Conservation (phyloP, 441 rosid species). For the Populus hybrid region DNA sequence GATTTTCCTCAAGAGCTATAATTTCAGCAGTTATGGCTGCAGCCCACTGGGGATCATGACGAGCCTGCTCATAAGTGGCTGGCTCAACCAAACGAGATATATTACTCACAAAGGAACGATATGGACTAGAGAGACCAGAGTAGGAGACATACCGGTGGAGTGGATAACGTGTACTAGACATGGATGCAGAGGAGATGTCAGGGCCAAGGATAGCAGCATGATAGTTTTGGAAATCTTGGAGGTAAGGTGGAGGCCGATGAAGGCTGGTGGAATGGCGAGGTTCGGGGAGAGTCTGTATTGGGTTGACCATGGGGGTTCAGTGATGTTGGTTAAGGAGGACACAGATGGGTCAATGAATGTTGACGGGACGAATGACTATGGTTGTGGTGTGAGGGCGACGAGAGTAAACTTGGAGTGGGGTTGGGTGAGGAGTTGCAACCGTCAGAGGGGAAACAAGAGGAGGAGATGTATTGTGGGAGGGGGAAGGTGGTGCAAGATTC, state of each 20-base stretch:
- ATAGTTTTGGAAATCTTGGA: not conserved
- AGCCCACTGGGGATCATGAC: too few species aligned
- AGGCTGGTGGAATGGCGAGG: not conserved
- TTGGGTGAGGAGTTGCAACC: too few species aligned
- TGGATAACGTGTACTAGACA: not conserved
- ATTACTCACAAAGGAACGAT: not conserved
- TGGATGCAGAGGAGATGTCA: not conserved
- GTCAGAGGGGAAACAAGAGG: too few species aligned
- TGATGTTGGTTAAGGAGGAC: too few species aligned
- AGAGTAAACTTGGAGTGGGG: not conserved
- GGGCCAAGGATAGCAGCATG: not conserved
- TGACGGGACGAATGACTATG: not conserved
- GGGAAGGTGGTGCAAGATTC: too few species aligned
- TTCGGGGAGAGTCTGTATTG: not conserved
- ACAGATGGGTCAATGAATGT: too few species aligned
- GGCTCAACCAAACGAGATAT: not conserved
- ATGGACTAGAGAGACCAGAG: not conserved
- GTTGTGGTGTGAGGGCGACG: not conserved
- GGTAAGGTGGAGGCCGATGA: not conserved
- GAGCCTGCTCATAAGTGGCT: not conserved
- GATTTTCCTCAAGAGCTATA: not conserved
- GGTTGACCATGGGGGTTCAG: too few species aligned
- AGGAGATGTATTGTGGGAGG: too few species aligned
- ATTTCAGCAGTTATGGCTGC: not conserved
- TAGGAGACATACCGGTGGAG: constrained; percentile 1